These are phyloP conservation scores for Populus hybrid DNA, from an alignment of 441 rosid genomes.

Conservation along the genomic window DNA sequence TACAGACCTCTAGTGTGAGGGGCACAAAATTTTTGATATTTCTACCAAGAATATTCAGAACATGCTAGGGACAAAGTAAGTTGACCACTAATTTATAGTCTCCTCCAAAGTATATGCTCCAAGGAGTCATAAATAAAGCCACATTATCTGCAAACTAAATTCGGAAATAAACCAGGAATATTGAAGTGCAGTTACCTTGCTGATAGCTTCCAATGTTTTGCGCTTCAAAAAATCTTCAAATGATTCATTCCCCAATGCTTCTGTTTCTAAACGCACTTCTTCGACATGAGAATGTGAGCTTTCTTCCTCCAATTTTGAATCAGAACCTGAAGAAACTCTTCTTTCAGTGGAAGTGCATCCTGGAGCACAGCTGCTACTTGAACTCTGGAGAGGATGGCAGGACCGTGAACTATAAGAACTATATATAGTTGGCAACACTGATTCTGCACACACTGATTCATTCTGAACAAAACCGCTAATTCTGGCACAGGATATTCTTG, in stretches of 20 bases:
- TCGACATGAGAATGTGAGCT: slow-evolving; percentile 24
- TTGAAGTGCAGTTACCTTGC: slow-evolving; percentile 42
- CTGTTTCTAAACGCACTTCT: slow-evolving; percentile 34
- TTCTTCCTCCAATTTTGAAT: slow-evolving; percentile 34
- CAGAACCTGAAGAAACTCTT: slow-evolving; percentile 34
- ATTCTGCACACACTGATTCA: slow-evolving; percentile 23
- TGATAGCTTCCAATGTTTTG: slow-evolving; percentile 37
- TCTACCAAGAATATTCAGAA: neutral
- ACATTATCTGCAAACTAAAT: neutral
- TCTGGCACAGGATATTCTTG: slow-evolving; percentile 20
- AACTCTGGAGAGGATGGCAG: slow-evolving; percentile 17
- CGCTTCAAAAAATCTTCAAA: slow-evolving; percentile 31
- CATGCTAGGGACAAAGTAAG: neutral
- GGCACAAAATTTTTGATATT: neutral
- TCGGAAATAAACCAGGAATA: slow-evolving; percentile 1
- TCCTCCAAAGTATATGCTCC: neutral
- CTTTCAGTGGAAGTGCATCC: slow-evolving; percentile 29
- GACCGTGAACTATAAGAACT: slow-evolving; percentile 21
- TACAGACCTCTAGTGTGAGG: neutral
- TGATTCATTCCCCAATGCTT: slow-evolving; percentile 31
- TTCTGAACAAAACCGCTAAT: slow-evolving; percentile 28
- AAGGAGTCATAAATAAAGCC: neutral
- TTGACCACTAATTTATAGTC: neutral
- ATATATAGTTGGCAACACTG: slow-evolving; percentile 14
- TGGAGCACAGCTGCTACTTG: slow-evolving; percentile 23